A percentile compares a stretch with the other conserved stretches of the same genome.
phyloP scores from a whole-genome alignment of 805 yeast genomes.

The Tetrapisispora iriomotensis region DNA sequence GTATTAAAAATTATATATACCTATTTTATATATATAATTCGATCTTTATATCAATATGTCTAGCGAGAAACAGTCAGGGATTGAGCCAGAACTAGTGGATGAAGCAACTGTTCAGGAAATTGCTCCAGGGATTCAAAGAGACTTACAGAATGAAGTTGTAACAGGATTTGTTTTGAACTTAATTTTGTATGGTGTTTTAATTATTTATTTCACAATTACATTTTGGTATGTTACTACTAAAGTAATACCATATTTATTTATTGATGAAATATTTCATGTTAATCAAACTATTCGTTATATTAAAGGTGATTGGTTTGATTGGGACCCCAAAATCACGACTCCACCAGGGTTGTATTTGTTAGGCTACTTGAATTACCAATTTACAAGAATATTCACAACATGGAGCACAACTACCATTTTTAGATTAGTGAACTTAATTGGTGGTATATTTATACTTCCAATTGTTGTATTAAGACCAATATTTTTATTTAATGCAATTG shows the following conservation, averaged over 20 bases:
- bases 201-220: slow-evolving; percentile 19
- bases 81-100: neutral
- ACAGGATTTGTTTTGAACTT: slow-evolving; percentile 28
- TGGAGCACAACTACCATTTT: slow-evolving; percentile 31
- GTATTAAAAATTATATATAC: too few species aligned
- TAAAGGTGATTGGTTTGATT: slow-evolving; percentile 45
- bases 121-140: slow-evolving; percentile 23
- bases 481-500: slow-evolving; percentile 33
- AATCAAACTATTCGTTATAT: slow-evolving; percentile 68
- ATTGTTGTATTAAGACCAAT: slow-evolving; percentile 34
- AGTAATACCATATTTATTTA: slow-evolving; percentile 28
- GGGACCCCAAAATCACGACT: slow-evolving; percentile 91
- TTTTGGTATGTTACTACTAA: slow-evolving; percentile 23
- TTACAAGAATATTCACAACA: slow-evolving; percentile 13
- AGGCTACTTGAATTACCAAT: slow-evolving; percentile 31
- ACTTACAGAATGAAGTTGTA: slow-evolving; percentile 23
- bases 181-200: slow-evolving; percentile 24
- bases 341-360: slow-evolving; percentile 83
- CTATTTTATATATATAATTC: too few species aligned
- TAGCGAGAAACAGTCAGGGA: neutral
- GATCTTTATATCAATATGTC: too few species aligned
- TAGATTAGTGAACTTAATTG: slow-evolving; percentile 54
- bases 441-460: slow-evolving; percentile 50
- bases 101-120: slow-evolving; percentile 12
- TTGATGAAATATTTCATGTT: slow-evolving; percentile 75